Percentiles rank a stretch among this genome's conserved stretches.
These are phyloP conservation scores for Hypomontagnella submonticulosa DNA, from an alignment of 495 filamentous ascomycete genomes.

Conservation along the genomic window DNA sequence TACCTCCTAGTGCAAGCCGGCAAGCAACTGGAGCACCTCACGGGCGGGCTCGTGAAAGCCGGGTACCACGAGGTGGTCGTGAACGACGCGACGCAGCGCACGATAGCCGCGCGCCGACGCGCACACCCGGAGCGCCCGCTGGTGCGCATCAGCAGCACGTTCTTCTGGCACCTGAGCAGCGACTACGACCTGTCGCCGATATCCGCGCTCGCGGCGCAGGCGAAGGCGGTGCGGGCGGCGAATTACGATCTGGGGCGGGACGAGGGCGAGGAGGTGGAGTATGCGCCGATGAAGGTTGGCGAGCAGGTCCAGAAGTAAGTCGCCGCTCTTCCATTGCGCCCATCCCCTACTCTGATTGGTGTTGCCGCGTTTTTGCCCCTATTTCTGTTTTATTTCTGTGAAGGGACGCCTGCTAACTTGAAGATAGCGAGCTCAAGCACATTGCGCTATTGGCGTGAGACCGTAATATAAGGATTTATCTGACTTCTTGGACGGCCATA, in stretches of 20 bases:
- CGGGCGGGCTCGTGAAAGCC: constrained; percentile 63
- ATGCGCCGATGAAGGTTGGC: constrained; percentile 59
- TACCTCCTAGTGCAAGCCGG: constrained; percentile 63
- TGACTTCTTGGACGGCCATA: no score
- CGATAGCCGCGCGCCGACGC: constrained; percentile 49
- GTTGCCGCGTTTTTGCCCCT: no score
- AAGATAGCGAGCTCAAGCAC: constrained; percentile 41
- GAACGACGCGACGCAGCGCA: constrained; percentile 55
- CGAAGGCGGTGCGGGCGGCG: constrained; percentile 51
- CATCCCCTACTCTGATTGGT: no score
- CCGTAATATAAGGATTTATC: not conserved
- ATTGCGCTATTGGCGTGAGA: constrained; percentile 38
- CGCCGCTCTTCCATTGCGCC: not conserved
- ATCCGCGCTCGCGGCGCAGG: constrained; percentile 50
- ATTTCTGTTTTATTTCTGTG: not conserved
- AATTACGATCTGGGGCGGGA: constrained; percentile 56
- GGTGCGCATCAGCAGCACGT: constrained; percentile 60
- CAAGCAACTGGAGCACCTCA: constrained; percentile 65
- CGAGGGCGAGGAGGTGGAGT: constrained; percentile 58
- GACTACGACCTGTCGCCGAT: constrained; percentile 60
- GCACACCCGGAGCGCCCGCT: constrained; percentile 55
- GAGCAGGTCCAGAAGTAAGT: constrained; percentile 60
- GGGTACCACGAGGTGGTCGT: constrained; percentile 66
- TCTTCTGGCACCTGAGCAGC: constrained; percentile 63
- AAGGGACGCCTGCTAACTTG: constrained; percentile 7